Evolutionary conservation across 1,284 basidiomycete genomes (phyloP).

Genomic region (Cutaneotrichosporon cavernicola): DNA sequence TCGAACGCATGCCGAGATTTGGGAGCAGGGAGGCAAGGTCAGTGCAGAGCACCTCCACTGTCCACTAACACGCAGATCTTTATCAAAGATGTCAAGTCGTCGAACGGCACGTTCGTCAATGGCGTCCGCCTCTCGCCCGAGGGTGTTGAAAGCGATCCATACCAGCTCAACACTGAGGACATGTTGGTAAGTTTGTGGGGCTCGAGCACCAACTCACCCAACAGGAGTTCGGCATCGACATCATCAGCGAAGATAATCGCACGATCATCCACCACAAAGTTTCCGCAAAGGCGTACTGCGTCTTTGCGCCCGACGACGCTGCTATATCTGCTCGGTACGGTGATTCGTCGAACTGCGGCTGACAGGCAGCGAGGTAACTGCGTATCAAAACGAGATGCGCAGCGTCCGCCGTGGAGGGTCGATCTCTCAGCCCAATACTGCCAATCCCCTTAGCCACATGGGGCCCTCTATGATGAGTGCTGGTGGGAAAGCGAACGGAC

Average conservation of each 20-base stretch:
- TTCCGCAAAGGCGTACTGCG: constrained; percentile 85
- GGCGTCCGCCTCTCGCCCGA: constrained; percentile 87
- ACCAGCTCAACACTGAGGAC: constrained; percentile 91
- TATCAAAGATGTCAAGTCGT: constrained; percentile 98
- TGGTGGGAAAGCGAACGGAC: constrained; percentile 50
- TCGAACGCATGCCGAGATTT: constrained; percentile 95
- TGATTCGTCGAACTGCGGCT: background rate
- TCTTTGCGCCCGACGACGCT: constrained; percentile 82
- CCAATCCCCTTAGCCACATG: constrained; percentile 31
- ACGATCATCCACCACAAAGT: constrained; percentile 98
- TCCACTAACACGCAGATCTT: constrained; percentile 64
- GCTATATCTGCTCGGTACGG: constrained; percentile 47
- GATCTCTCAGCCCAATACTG: constrained; percentile 11
- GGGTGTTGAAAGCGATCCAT: constrained; percentile 87
- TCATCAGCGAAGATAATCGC: constrained; percentile 97
- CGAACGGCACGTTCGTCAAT: constrained; percentile 98
- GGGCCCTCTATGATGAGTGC: constrained; percentile 45
- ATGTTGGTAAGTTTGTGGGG: constrained; percentile 64
- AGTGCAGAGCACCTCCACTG: constrained; percentile 22
- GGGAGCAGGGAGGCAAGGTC: constrained; percentile 87
- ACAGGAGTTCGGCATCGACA: constrained; percentile 98
- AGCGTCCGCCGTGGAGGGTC: constrained; percentile 22
- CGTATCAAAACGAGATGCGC: constrained; percentile 45
- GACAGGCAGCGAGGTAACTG: constrained; percentile 42
- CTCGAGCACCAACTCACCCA: background rate